Conservation (phyloP, 176 grass and related monocot species). For the Chrysopogon serrulatus region DNA sequence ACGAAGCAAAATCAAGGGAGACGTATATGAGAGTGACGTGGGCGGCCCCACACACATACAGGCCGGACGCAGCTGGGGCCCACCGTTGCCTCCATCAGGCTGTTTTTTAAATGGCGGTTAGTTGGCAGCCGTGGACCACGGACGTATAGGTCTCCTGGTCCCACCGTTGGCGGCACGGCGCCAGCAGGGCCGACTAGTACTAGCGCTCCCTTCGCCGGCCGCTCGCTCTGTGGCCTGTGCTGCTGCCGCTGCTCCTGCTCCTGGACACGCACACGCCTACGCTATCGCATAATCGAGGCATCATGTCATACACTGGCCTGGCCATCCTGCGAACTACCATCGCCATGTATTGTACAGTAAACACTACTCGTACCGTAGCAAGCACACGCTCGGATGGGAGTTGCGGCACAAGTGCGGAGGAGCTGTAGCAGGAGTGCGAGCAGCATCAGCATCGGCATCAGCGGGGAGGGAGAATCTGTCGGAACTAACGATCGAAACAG, state of each 20-base stretch:
- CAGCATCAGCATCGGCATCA: conserved; percentile 11
- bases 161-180: conserved; percentile 17
- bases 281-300: background rate
- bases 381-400: background rate
- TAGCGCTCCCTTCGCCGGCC: background rate
- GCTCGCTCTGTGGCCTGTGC: too few relatives aligned
- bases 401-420: background rate
- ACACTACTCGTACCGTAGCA: background rate
- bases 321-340: too few relatives aligned
- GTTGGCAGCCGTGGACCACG: conserved; percentile 67
- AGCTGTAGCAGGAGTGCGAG: background rate
- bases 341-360: background rate
- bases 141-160: conserved; percentile 9
- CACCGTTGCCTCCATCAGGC: conserved; percentile 26
- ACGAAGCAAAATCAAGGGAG: background rate
- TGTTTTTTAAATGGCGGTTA: conserved; percentile 57
- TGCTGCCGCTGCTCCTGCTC: too few relatives aligned
- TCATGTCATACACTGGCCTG: background rate
- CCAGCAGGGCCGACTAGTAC: too few relatives aligned
- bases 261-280: too few relatives aligned
- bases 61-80: conserved; percentile 8
- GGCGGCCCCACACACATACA: conserved; percentile 13
- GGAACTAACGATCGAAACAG: background rate
- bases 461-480: background rate
- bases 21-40: background rate